Conservation (phyloP, 768 basidiomycete genomes). For the Rhodosporidiobolus sp. region DNA sequence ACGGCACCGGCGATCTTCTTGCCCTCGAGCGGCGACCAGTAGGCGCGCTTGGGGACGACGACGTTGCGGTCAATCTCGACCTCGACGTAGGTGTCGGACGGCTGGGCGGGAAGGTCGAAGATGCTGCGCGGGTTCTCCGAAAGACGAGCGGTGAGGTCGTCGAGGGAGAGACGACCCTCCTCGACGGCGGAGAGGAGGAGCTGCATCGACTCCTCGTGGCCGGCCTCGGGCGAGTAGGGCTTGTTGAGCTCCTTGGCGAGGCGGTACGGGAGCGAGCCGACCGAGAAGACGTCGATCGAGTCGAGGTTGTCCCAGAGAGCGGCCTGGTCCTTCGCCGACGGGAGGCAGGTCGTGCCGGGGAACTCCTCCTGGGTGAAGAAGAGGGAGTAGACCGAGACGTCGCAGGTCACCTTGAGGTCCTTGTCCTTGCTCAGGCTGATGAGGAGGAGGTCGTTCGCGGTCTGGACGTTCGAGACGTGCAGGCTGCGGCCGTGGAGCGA, state of each 20-base stretch:
- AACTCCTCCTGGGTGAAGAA: slow-evolving; percentile 80
- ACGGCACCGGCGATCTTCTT: slow-evolving; percentile 65
- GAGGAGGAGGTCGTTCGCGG: slow-evolving; percentile 77
- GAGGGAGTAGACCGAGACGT: slow-evolving; percentile 84
- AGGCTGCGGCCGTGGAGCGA: slow-evolving; percentile 83
- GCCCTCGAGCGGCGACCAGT: slow-evolving; percentile 80
- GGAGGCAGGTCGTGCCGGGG: slow-evolving; percentile 63
- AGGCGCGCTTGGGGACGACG: slow-evolving; percentile 54
- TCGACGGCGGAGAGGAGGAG: slow-evolving; percentile 80
- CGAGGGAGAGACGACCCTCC: slow-evolving; percentile 71
- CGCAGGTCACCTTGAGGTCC: slow-evolving; percentile 90
- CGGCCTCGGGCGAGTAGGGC: slow-evolving; percentile 65
- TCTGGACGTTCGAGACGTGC: slow-evolving; percentile 85
- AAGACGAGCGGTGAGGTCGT: slow-evolving; percentile 74
- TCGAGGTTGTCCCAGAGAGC: slow-evolving; percentile 81
- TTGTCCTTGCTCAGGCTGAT: slow-evolving; percentile 94
- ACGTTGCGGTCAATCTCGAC: slow-evolving; percentile 78
- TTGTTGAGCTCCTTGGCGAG: slow-evolving; percentile 65
- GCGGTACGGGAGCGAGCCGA: slow-evolving; percentile 77
- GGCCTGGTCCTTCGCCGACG: slow-evolving; percentile 70
- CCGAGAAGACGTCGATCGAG: slow-evolving; percentile 82
- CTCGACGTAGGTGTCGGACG: slow-evolving; percentile 78
- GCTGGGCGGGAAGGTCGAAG: slow-evolving; percentile 74
- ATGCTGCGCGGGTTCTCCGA: slow-evolving; percentile 90
- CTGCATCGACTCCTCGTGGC: slow-evolving; percentile 81